Percentiles rank a stretch among this genome's conserved stretches.
phyloP scores from a whole-genome alignment of 371 early-diverging fungal genomes.

The Zychaea mexicana region DNA sequence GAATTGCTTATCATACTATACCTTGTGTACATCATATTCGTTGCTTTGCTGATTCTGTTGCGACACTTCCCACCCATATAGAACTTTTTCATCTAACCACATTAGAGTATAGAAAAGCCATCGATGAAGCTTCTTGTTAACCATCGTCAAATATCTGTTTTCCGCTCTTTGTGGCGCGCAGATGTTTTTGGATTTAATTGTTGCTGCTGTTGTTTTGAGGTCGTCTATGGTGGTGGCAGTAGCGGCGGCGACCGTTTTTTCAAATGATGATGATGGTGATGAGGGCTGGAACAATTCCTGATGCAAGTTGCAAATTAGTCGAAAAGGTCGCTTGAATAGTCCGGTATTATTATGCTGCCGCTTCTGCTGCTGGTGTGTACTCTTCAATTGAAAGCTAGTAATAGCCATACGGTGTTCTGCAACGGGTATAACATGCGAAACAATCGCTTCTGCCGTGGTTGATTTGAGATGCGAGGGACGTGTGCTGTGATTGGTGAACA shows the following conservation, averaged over 20 bases:
- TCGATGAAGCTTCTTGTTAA: neutral
- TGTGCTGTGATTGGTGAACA: no score
- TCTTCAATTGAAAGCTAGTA: no score
- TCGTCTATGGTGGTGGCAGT: neutral
- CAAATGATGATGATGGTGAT: neutral
- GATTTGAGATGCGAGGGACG: neutral
- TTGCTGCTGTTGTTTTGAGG: neutral
- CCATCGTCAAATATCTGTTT: neutral
- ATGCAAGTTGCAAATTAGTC: neutral
- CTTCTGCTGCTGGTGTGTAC: neutral
- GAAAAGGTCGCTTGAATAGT: neutral
- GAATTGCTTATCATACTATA: no score
- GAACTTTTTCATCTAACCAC: neutral
- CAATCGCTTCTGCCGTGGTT: neutral
- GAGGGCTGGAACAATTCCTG: neutral
- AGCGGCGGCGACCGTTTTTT: neutral
- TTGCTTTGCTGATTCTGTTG: neutral
- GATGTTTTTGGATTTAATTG: neutral
- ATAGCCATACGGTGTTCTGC: no score
- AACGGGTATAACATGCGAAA: neutral
- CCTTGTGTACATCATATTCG: neutral
- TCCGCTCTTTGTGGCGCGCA: neutral
- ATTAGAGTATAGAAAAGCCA: conserved; percentile 3
- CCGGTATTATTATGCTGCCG: neutral
- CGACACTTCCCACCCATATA: neutral